A percentile compares a stretch with the other conserved stretches of the same genome.
phyloP scores from a whole-genome alignment of 2,329 filamentous ascomycete genomes.

The Xylariaceae sp. region DNA sequence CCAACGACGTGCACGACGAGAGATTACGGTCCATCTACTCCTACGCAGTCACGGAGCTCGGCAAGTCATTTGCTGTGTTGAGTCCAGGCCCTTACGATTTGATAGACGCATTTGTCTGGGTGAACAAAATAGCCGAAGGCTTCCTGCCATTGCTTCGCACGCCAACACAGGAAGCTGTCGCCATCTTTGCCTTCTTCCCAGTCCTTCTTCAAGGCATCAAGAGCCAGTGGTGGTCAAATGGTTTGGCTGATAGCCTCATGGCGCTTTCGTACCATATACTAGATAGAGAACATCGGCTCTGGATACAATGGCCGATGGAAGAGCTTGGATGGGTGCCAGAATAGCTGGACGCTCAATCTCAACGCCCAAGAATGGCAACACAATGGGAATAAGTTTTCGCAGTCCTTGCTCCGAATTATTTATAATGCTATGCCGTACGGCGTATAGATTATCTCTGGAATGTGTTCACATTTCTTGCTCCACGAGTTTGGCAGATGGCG shows the following conservation, averaged over 20 bases:
- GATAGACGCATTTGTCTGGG: slow-evolving; percentile 41
- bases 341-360: too few relatives aligned
- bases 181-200: slow-evolving; percentile 37
- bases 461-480: too few relatives aligned
- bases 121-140: slow-evolving; percentile 35
- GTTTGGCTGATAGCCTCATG: slow-evolving; percentile 24
- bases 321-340: slow-evolving; percentile 34
- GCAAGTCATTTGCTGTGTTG: slow-evolving; percentile 6
- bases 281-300: slow-evolving; percentile 23
- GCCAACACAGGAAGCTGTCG: slow-evolving; percentile 37
- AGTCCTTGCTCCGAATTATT: too few relatives aligned
- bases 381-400: too few relatives aligned
- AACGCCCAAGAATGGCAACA: too few relatives aligned
- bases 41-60: slow-evolving; percentile 19
- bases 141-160: slow-evolving; percentile 36
- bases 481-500: too few relatives aligned
- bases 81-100: slow-evolving; percentile 2
- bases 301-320: slow-evolving; percentile 27
- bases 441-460: too few relatives aligned
- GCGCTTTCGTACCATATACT: slow-evolving; percentile 11
- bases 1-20: too few relatives aligned
- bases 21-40: too few relatives aligned
- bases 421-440: too few relatives aligned
- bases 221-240: slow-evolving; percentile 22
- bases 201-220: slow-evolving; percentile 16